Conservation (phyloP, 169 alveolate genomes). For the Miamiensis avidus region DNA sequence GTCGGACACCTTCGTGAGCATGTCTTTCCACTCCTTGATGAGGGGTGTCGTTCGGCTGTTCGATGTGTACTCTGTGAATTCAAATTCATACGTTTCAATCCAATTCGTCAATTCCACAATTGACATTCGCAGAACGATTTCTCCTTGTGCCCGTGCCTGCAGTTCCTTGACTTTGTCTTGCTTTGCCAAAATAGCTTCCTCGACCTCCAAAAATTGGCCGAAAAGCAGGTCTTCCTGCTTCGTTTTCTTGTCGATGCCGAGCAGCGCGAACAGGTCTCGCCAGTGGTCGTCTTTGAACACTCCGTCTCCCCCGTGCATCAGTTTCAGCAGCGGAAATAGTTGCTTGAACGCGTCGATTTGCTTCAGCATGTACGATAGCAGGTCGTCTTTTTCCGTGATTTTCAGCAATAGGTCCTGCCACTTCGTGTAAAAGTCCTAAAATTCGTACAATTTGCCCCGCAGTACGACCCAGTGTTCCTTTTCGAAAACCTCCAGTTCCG, state of each 20-base stretch:
- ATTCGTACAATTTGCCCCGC: constrained; percentile 59
- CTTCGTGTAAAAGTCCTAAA: constrained; percentile 63
- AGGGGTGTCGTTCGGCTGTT: constrained; percentile 86
- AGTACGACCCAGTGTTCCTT: constrained; percentile 81
- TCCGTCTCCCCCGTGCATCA: constrained; percentile 78
- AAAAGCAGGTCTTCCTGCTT: constrained; percentile 84
- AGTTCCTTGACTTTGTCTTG: constrained; percentile 85
- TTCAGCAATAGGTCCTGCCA: constrained; percentile 74
- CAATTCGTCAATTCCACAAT: constrained; percentile 90
- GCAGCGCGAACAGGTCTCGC: constrained; percentile 85
- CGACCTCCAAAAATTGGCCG: constrained; percentile 77
- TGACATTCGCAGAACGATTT: constrained; percentile 92
- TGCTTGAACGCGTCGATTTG: constrained; percentile 71
- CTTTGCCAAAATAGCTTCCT: constrained; percentile 68
- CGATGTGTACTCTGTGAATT: constrained; percentile 80
- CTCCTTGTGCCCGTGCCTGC: constrained; percentile 92
- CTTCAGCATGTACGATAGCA: constrained; percentile 60
- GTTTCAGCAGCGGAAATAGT: constrained; percentile 79
- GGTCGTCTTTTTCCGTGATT: constrained; percentile 64
- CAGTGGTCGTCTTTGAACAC: constrained; percentile 94
- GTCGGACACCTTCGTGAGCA: constrained; percentile 90
- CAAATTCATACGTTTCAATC: constrained; percentile 91
- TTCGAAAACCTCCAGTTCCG: constrained; percentile 59
- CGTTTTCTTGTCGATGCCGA: constrained; percentile 81
- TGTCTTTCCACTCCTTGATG: constrained; percentile 93